These are phyloP conservation scores for Spiraea crenata DNA, from an alignment of 331 rosid species.

Conservation along the genomic window DNA sequence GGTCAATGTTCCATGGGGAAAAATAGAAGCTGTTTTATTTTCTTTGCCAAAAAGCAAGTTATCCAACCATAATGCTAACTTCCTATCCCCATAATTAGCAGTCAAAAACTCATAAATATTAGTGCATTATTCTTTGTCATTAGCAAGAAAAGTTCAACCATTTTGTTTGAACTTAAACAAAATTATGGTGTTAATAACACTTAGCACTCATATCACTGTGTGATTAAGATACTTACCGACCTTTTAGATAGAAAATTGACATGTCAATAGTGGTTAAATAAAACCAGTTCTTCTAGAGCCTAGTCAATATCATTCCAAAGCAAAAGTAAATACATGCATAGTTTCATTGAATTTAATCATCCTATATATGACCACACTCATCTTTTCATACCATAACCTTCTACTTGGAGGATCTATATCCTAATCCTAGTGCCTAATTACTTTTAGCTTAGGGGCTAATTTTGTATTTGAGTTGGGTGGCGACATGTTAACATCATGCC, in stretches of 20 bases:
- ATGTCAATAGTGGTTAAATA: too few species aligned
- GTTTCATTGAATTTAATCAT: constrained; percentile 26
- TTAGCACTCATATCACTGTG: neutral
- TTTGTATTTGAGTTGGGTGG: constrained; percentile 17
- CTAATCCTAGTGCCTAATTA: constrained; percentile 2
- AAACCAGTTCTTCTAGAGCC: neutral
- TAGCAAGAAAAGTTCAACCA: constrained; percentile 4
- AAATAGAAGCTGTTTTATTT: neutral
- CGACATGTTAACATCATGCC: constrained; percentile 20
- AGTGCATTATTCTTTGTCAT: constrained; percentile 19
- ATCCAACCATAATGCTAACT: constrained; percentile 10
- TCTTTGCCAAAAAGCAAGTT: neutral
- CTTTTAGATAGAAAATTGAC: neutral
- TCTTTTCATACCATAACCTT: neutral
- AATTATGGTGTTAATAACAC: neutral
- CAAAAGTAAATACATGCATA: constrained; percentile 1
- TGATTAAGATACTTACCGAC: constrained; percentile 34
- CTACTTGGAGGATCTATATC: too few species aligned
- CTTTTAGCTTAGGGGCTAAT: constrained; percentile 18
- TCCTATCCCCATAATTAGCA: constrained; percentile 5
- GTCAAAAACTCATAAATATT: neutral
- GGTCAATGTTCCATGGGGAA: too few species aligned
- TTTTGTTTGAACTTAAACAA: neutral
- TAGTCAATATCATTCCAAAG: constrained; percentile 26
- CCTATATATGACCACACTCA: neutral